Percentiles rank a stretch among this genome's conserved stretches.
phyloP scores from a whole-genome alignment of 2,329 filamentous ascomycete species.

The Fusarium transvaalense region DNA sequence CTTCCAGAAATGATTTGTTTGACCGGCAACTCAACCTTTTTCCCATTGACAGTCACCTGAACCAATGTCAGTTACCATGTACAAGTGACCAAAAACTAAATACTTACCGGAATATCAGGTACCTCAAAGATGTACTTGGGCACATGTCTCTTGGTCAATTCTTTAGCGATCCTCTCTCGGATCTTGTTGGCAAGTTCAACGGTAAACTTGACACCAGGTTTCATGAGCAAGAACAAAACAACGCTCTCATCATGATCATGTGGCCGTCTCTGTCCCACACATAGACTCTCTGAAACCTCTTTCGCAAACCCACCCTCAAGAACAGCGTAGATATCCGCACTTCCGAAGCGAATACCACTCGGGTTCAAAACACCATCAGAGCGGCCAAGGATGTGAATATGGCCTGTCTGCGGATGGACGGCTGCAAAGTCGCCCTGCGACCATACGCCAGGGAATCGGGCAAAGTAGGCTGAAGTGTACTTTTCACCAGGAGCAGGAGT shows the following conservation, averaged over 20 bases:
- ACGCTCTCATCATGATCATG: slow-evolving; percentile 66
- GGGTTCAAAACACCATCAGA: slow-evolving; percentile 86
- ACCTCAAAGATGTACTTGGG: slow-evolving; percentile 84
- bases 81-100: rapidly evolving
- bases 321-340: slow-evolving; percentile 82
- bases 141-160: slow-evolving; percentile 79
- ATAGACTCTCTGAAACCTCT: slow-evolving; percentile 77
- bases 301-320: slow-evolving; percentile 74
- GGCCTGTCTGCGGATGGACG: slow-evolving; percentile 75
- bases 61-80: slow-evolving; percentile 25
- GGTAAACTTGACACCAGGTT: slow-evolving; percentile 68
- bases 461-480: slow-evolving; percentile 72
- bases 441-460: slow-evolving; percentile 77
- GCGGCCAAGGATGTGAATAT: slow-evolving; percentile 75
- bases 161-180: slow-evolving; percentile 73
- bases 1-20: slow-evolving; percentile 86
- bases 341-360: slow-evolving; percentile 82
- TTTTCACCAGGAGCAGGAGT: slow-evolving; percentile 63
- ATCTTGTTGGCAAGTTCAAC: slow-evolving; percentile 67
- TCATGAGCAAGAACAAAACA: slow-evolving; percentile 68
- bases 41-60: slow-evolving; percentile 83
- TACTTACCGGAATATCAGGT: slow-evolving; percentile 80
- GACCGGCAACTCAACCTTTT: slow-evolving; percentile 87
- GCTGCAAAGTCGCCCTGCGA: slow-evolving; percentile 85
- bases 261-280: slow-evolving; percentile 80